Evolutionary conservation across 768 basidiomycete species (phyloP), one percentile per base, ranked within the genome.

Genomic region (Amanita brunnescens): DNA sequence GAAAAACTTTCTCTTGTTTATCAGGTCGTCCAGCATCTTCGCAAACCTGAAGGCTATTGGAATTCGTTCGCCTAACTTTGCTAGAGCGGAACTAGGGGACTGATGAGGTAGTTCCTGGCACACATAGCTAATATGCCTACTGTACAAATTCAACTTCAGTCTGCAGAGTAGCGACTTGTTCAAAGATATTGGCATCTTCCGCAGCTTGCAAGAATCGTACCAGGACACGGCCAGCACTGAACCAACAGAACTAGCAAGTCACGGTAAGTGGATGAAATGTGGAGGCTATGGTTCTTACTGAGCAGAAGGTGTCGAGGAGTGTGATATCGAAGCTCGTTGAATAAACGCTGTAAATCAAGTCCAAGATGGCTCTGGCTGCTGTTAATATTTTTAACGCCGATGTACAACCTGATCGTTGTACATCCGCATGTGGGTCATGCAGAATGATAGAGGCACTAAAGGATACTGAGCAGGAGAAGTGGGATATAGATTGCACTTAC

Each of bases 261-360:
- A 50, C 51, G 42, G 29, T 23, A 24, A 49, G 26, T 23, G 38
- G 14, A 51, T 37, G 5, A 3, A 2, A 47, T 26, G 39, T 34
- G 33, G 20, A 26, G 26, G 21, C 47, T 34, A n/a, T 43, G 32
- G 49, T 44, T 55, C 78, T 61, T 61, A 86, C 85, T 54, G 81
- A 72, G 57, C 80, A 81, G 57, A 86, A 85, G n/a, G 77, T 71
- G 57, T 87, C 86, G 32, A 87, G 61, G 2, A 85, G 70, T 4
- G 83, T 79, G 14, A 87, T 72, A 58, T 88, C 85, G 58, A 75
- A 87, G 54, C 81, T 87, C 0, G 87, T 87, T 6, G 83, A 80
- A 62, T 74, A 78, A 23, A 87, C 72, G 13, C 68, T 71, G 59
- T 86, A 83, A 33, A 87, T 75, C 13, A 85, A 67, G 56, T 87